phyloP scores from a whole-genome alignment of 306 rosid genomes.

The Medicago lupulina region DNA sequence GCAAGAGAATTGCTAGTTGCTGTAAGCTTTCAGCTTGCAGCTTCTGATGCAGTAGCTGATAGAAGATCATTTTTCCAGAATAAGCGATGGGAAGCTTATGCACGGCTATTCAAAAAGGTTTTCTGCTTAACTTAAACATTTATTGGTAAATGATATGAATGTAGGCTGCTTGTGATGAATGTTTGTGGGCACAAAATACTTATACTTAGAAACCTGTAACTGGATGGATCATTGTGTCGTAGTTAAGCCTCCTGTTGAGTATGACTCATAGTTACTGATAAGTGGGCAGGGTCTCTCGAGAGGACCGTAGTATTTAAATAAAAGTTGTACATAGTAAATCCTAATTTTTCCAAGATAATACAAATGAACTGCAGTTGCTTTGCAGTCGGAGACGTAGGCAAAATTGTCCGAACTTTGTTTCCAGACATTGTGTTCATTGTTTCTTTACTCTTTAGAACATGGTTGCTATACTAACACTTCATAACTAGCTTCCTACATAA shows the following conservation, averaged over 20 bases:
- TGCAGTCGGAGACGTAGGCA: too few species aligned
- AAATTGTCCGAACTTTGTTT: too few species aligned
- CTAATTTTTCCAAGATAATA: too few species aligned
- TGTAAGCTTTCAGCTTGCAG: conserved; percentile 80
- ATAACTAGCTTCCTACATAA: conserved; percentile 19
- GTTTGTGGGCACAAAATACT: conserved; percentile 10
- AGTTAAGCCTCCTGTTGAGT: background rate
- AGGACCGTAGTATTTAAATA: too few species aligned
- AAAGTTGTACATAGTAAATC: too few species aligned
- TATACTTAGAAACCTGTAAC: conserved; percentile 29
- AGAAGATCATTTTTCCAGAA: conserved; percentile 80
- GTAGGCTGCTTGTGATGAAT: conserved; percentile 19
- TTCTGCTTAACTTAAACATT: conserved; percentile 34
- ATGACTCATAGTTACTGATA: too few species aligned
- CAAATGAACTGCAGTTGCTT: too few species aligned
- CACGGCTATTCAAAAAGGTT: conserved; percentile 84
- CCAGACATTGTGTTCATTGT: too few species aligned
- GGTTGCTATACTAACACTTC: background rate
- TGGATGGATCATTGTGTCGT: conserved; percentile 28
- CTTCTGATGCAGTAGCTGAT: conserved; percentile 92
- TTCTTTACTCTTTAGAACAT: too few species aligned
- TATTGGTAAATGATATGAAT: conserved; percentile 8
- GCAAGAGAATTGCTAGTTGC: conserved; percentile 92
- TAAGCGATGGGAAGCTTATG: conserved; percentile 94
- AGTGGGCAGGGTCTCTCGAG: too few species aligned